These are phyloP conservation scores for Phaffomyces antillensis DNA, from an alignment of 805 yeast genomes.

Conservation along the genomic window DNA sequence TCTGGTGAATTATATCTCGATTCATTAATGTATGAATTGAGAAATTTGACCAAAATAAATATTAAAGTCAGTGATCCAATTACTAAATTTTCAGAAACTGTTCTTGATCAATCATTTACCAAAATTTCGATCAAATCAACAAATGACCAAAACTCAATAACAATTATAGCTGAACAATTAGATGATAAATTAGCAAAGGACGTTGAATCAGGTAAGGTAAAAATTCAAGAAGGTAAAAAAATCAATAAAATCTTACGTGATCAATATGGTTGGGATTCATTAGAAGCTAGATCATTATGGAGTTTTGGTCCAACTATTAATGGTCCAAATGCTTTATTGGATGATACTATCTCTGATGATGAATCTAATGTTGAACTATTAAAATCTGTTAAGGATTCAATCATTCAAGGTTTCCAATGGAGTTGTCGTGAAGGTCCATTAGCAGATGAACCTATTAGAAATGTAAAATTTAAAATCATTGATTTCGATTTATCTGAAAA, in stretches of 20 bases:
- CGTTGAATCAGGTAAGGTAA: constrained; percentile 40
- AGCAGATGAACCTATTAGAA: constrained; percentile 75
- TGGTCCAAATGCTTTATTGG: constrained; percentile 47
- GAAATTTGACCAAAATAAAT: constrained; percentile 52
- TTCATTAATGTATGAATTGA: constrained; percentile 69
- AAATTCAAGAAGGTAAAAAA: constrained; percentile 29
- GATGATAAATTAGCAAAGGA: constrained; percentile 47
- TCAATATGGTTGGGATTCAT: constrained; percentile 71
- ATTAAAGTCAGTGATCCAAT: constrained; percentile 83
- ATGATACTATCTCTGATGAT: constrained; percentile 62
- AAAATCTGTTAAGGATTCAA: constrained; percentile 40
- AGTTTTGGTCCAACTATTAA: constrained; percentile 54
- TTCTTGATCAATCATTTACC: constrained; percentile 56
- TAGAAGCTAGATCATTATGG: constrained; percentile 81
- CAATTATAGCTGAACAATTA: constrained; percentile 73
- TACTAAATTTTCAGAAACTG: constrained; percentile 73
- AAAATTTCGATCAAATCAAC: constrained; percentile 56
- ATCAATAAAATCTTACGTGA: constrained; percentile 50
- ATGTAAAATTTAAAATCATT: constrained; percentile 63
- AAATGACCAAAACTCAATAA: constrained; percentile 47
- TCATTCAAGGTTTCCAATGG: constrained; percentile 80
- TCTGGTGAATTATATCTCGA: constrained; percentile 88
- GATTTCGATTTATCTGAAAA: constrained; percentile 48
- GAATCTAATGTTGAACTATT: constrained; percentile 57
- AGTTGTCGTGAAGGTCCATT: constrained; percentile 82